Base-by-base conservation (phyloP, 2,329 filamentous ascomycete species). In the Calonectria hawksworthii region DNA sequence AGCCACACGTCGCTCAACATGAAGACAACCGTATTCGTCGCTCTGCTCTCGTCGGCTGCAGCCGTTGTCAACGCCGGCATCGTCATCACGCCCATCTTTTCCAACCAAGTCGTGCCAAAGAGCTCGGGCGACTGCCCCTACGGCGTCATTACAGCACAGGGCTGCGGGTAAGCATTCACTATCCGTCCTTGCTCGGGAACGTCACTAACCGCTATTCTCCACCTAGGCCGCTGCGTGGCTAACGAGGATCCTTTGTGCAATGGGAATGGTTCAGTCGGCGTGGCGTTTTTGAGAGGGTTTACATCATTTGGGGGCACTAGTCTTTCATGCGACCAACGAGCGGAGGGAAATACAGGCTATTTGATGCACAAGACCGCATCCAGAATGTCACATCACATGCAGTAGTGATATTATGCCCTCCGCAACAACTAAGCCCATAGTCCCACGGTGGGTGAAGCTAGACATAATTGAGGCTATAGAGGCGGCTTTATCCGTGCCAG, bases 121-220 rank as follows among this genome's bases (percentile, higher is more conserved):
- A 78, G 82, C 23, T 44, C 79, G 2, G 88, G 86, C 34, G 90
- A 92, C 80, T 92, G 90, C 81, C 89, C 87, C 78, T 90, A 88
- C 78, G 90, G 90, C 41, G 89, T 90, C 23, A 86, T 87, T 7
- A 92, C 90, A 38, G 89, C 90, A 6, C 84, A 86, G 69, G 90
- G 90, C 41, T 92, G 90, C 88, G 90, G 86, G 90, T 92, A 81
- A 77, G 89, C 86, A 38, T 21, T 21, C n/a, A 18, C 14, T 28
- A 41, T 6, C 23, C 9, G 16, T 0, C 32, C 32, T 8, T 9
- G n/a, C 21, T 32, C 3, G 14, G n/a, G 16, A 34, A 70, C 30
- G 6, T 44, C n/a, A 36, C 72, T 70, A 67, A 74, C 34, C 4
- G 32, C 14, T 54, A 18, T 32, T 28, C 21, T 34, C 36, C 16